Base-by-base conservation (phyloP, 2,329 filamentous ascomycete species). In the Cercospora sp. region DNA sequence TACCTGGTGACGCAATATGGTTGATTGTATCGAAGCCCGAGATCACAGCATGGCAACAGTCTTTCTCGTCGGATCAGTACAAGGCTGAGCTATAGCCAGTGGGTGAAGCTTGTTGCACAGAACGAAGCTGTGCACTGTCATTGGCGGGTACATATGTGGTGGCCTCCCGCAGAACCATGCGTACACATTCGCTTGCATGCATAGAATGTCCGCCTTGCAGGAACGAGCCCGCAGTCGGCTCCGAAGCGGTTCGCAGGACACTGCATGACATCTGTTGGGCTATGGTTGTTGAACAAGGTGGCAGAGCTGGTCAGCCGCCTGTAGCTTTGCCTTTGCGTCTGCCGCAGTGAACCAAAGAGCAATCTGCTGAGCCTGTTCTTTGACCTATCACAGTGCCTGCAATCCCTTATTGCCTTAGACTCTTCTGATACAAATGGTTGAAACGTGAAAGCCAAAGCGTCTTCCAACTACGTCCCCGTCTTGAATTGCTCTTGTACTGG, bases 161-260 rank as follows among this genome's bases (percentile, higher is more conserved):
- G 12, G 48, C 16, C 48, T 42, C 18, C n/a, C 20, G 36, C 36
- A 18, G 36, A 30, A 62, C 60, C 60, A 62, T 62, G 60, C 60
- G 26, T 23, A 28, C 18, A 48, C 26, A 23, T 23, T 62, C 60
- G 60, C 36, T 51, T 62, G 18, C 60, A 62, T 62, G 60, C 60
- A 48, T 8, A 51, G 20, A 45, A 42, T 45, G 12, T 20, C 16
- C 33, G 26, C 42, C 13, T 28, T 51, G 60, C 60, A 51, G 60
- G 60, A 62, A 28, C 8, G 36, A 48, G 13, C 36, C 13, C 39
- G 26, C 23, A 28, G 23, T 9, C 48, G 48, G 23, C 48, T 55
- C 48, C 48, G 48, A 42, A 42, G 36, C 36, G n/a, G 55, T 59
- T 59, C 57, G 57, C 57, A 59, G 23, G 13, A 55, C 48, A 28